Evolutionary conservation across 345 rosid genomes (phyloP), one percentile per base, ranked within the genome.

Genomic region (Pistacia integerrima): DNA sequence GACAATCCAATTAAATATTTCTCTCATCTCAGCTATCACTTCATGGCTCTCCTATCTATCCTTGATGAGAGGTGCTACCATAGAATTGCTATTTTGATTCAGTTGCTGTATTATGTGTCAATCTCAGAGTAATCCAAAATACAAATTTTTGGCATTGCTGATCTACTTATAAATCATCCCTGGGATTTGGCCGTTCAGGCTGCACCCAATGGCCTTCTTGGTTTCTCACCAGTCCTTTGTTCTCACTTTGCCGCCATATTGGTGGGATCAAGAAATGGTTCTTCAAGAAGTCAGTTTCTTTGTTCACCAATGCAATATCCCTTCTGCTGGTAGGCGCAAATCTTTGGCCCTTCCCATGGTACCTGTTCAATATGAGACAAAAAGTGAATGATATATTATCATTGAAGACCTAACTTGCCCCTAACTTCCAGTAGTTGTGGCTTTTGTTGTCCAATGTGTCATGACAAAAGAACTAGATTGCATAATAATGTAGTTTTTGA

Each of bases 231-330:
- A 75, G 52, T 49, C 82, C 82, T 51, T 67, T 77, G 72, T 77
- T 77, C 64, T 75, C 73, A 13, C 22, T 16, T 49, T 76, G 82
- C 58, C 20, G 33, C 85, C 83, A 82, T 0, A 36, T 46, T 0
- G 73, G 74, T 25, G 80, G 82, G 8, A 79, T 66, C 46, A 17
- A 22, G 38, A 65, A 70, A n/a, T 79, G 62, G 6, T 73, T 73
- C 65, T 72, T 74, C 68, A 83, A 48, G 28, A 80, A 70, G 58
- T 56, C 57, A 12, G 69, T 60, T 0, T 60, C 48, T 58, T 83
- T 80, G 69, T 77, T 80, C 13, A 83, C 83, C 38, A 83, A 57
- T 3, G 81, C 81, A 9, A 62, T 54, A 46, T 83, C 86, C 65
- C 83, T 80, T 25, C 70, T 22, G 12, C 69, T 67, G 28, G 63